These are phyloP conservation scores for Paecilomyces niveus DNA, from an alignment of 2,329 filamentous ascomycete species.

Conservation along the genomic window DNA sequence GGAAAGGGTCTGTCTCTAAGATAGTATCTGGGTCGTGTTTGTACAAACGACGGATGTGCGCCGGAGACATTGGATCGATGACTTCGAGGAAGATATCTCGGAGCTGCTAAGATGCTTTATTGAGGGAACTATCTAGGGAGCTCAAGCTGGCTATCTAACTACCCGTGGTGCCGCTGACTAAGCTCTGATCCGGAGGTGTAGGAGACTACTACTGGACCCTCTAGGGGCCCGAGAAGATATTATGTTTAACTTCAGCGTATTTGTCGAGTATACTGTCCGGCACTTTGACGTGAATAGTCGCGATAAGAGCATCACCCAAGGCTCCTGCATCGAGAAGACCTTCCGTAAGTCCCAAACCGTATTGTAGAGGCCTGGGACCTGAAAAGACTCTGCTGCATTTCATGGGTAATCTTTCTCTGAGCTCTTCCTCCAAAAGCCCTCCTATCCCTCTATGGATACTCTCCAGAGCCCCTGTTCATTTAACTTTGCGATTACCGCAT, in stretches of 20 bases:
- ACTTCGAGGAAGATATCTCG: constrained; percentile 27
- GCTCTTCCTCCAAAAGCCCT: constrained; percentile 19
- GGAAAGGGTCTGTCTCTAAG: not conserved
- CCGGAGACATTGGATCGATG: constrained; percentile 18
- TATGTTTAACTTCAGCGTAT: constrained; percentile 27
- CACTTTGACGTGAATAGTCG: constrained; percentile 14
- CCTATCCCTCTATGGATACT: constrained; percentile 33
- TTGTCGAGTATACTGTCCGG: constrained; percentile 21
- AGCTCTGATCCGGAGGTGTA: no score
- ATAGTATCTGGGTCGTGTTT: not conserved
- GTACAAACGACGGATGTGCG: not conserved
- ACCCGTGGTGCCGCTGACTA: no score
- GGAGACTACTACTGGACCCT: no score
- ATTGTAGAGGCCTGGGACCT: constrained; percentile 12
- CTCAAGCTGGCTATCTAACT: no score
- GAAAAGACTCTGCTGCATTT: constrained; percentile 26
- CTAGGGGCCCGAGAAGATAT: no score
- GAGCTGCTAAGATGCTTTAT: no score
- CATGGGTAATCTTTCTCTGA: constrained; percentile 16
- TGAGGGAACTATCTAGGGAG: no score
- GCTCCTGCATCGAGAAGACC: constrained; percentile 18
- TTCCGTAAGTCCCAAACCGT: constrained; percentile 16
- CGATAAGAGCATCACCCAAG: constrained; percentile 20
- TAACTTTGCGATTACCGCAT: constrained; percentile 33
- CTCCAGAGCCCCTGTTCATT: constrained; percentile 32